Evolutionary conservation across 495 filamentous ascomycete genomes (phyloP).

Genomic region (Aspergillus carlsbadensis): DNA sequence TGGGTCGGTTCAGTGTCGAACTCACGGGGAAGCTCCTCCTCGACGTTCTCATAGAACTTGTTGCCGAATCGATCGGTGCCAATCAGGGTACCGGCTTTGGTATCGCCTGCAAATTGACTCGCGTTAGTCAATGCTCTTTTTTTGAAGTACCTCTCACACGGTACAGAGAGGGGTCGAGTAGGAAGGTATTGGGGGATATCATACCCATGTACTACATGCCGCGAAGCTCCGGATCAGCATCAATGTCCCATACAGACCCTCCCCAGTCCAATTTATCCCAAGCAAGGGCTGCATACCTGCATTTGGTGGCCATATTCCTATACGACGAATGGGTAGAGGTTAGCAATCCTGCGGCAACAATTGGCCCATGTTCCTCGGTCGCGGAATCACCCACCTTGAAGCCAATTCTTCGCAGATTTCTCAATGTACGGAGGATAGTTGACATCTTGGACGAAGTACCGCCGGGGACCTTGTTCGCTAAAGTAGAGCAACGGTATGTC

Average conservation of each 20-base stretch:
- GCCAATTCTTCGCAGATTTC: conserved; percentile 83
- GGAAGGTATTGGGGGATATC: not conserved
- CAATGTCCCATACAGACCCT: conserved; percentile 20
- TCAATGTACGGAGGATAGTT: conserved; percentile 79
- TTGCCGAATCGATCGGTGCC: conserved; percentile 89
- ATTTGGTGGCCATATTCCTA: conserved; percentile 91
- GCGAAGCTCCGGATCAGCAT: conserved; percentile 15
- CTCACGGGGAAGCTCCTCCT: conserved; percentile 90
- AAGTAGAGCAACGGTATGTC: conserved; percentile 4
- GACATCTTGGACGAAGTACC: conserved; percentile 67
- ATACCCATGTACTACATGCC: conserved; percentile 56
- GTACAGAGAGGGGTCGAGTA: not conserved
- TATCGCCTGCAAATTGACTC: conserved; percentile 70
- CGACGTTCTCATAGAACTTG: conserved; percentile 92
- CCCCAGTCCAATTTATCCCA: conserved; percentile 9
- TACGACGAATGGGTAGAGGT: conserved; percentile 19
- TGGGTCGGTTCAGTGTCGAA: not conserved
- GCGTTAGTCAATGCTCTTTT: conserved; percentile 27
- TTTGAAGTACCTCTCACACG: not conserved
- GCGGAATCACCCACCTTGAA: conserved; percentile 63
- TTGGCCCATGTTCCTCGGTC: not conserved
- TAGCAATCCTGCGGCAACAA: conserved; percentile 25
- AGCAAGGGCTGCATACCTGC: conserved; percentile 60
- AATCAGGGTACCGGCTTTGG: conserved; percentile 87
- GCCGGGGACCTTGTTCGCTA: conserved; percentile 8